phyloP scores from a whole-genome alignment of 2,329 filamentous ascomycete species.

The Nigrospora oryzae region DNA sequence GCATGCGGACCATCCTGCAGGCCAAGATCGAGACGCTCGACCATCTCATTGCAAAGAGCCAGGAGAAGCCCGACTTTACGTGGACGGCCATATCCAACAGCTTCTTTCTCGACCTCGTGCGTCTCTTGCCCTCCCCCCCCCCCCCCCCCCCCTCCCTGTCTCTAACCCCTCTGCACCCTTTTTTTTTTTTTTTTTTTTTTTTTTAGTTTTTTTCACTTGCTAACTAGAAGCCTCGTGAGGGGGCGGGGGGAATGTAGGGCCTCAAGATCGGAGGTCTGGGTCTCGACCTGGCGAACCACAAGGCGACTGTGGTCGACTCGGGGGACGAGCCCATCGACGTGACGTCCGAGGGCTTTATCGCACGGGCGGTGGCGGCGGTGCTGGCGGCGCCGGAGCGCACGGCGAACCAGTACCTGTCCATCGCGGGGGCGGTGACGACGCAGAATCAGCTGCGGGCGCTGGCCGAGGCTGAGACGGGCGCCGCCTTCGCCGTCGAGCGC shows the following conservation, averaged over 20 bases:
- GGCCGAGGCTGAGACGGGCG: slow-evolving; percentile 42
- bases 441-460: slow-evolving; percentile 48
- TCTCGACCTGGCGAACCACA: slow-evolving; percentile 38
- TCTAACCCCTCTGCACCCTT: background rate
- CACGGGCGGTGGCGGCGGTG: slow-evolving; percentile 39
- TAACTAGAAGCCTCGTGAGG: background rate
- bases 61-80: slow-evolving; percentile 35
- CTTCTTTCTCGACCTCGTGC: slow-evolving; percentile 53
- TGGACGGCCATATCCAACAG: slow-evolving; percentile 54
- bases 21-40: slow-evolving; percentile 27
- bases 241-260: slow-evolving; percentile 20
- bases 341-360: slow-evolving; percentile 43
- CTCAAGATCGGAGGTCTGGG: slow-evolving; percentile 40
- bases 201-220: background rate
- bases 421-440: slow-evolving; percentile 47
- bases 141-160: background rate
- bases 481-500: slow-evolving; percentile 38
- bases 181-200: background rate
- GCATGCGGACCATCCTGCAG: slow-evolving; percentile 14
- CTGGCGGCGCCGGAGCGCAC: slow-evolving; percentile 40
- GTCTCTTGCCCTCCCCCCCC: slow-evolving; percentile 1
- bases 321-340: slow-evolving; percentile 43
- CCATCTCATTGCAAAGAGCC: slow-evolving; percentile 40
- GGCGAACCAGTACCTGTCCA: slow-evolving; percentile 47
- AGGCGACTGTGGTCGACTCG: slow-evolving; percentile 45